Base-by-base conservation (phyloP, 257 asterid genomes). In the Lycium barbarum region DNA sequence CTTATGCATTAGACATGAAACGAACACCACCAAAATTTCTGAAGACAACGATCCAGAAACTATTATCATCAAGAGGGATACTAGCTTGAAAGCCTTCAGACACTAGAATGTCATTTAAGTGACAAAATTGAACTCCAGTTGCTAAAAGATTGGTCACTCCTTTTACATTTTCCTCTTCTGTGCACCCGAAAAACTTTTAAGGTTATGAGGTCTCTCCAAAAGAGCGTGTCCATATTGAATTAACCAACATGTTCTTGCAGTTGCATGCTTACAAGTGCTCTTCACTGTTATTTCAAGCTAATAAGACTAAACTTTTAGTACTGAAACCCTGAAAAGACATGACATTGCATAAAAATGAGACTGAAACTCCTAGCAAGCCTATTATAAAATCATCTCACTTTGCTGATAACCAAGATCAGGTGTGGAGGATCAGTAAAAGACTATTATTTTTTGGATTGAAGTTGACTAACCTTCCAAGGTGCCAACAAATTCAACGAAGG, bases 381-480 rank as follows among this genome's bases (percentile, higher is more conserved):
- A 70, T 70, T 53, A 17, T 22, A 70, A 38, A 40, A 40, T 40
- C 13, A 70, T 38, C 54, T 70, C 79, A 38, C 12, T 38, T 68
- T 7, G 79, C 79, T 38, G 54, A 40, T 70, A 51, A 70, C 9
- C 4, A 49, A 9, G 54, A 70, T 38, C 78, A 70, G 53, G 54
- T 17, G 33, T 70, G 79, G 38, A 38, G 79, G 33, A 70, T 70
- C 79, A 15, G 33, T 12, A 9, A 70, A 70, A 38, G 47, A 70
- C 54, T 70, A 8, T 9, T 38, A 8, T 70, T 70, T 38, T 36
- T 33, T 5, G 15, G 54, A 70, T 70, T 70, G 26, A 7, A 79
- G 15, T 62, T 35, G 11, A 73, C 87, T 49, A 67, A 96, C 98
- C 98, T 95, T 93, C 99, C 99, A 96, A 66, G 99, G 99, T 65